phyloP scores from a whole-genome alignment of 805 yeast species.

The Starmera pachycereana region DNA sequence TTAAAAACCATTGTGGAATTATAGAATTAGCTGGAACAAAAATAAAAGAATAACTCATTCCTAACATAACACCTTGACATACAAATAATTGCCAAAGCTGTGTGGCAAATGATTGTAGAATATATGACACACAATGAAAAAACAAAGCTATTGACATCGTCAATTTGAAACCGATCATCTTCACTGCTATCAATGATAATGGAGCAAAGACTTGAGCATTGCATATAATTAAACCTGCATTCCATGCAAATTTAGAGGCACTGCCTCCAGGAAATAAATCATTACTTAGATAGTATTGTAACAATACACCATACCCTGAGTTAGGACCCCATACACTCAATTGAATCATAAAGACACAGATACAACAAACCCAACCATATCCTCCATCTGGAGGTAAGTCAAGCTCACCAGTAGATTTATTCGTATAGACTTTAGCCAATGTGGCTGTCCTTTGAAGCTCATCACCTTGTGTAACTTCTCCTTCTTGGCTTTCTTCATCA shows the following conservation, averaged over 20 bases:
- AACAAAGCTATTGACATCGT: constrained; percentile 40
- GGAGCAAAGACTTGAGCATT: constrained; percentile 55
- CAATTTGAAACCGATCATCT: constrained; percentile 37
- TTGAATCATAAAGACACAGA: constrained; percentile 39
- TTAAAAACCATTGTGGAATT: constrained; percentile 63
- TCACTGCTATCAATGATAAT: constrained; percentile 34
- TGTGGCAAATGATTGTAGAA: constrained; percentile 51
- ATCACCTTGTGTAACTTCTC: not conserved
- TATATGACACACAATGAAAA: constrained; percentile 41
- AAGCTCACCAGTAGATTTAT: constrained; percentile 22
- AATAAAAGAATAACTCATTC: constrained; percentile 39
- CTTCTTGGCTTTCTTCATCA: not conserved
- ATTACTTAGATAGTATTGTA: constrained; percentile 43
- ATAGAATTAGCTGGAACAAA: constrained; percentile 50
- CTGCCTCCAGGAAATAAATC: constrained; percentile 43
- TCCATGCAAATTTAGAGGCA: constrained; percentile 49
- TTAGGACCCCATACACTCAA: constrained; percentile 70
- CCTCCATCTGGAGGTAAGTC: constrained; percentile 53
- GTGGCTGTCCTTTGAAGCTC: not conserved
- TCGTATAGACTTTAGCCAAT: constrained; percentile 13
- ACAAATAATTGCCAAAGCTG: constrained; percentile 56
- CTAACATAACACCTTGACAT: constrained; percentile 59
- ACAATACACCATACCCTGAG: constrained; percentile 47
- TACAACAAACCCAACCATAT: constrained; percentile 54
- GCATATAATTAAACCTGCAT: constrained; percentile 56